Percentiles rank a stretch among this genome's conserved stretches.
These are phyloP conservation scores for Trichoderma aggressivum DNA, from an alignment of 2,329 filamentous ascomycete genomes.

Conservation along the genomic window DNA sequence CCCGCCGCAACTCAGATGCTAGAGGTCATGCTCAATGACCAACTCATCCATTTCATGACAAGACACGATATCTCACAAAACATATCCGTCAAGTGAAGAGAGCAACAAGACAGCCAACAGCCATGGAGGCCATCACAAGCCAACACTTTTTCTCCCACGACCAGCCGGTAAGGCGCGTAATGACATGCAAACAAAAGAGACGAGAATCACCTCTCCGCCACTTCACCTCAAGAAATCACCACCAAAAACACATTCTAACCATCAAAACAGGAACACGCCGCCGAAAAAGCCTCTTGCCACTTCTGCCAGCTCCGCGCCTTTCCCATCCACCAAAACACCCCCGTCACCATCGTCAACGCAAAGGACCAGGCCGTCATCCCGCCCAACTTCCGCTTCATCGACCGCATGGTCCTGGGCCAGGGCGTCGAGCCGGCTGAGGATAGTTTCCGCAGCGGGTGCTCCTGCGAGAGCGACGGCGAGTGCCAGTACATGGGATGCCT, in stretches of 20 bases:
- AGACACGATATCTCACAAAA: background rate
- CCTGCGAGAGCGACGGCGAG: slow-evolving; percentile 57
- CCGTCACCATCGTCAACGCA: slow-evolving; percentile 63
- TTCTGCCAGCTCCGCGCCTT: slow-evolving; percentile 60
- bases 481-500: slow-evolving; percentile 67
- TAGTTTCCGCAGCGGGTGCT: slow-evolving; percentile 67
- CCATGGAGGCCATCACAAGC: slow-evolving; percentile 46
- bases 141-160: slow-evolving; percentile 52
- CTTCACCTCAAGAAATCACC: background rate
- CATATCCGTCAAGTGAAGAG: background rate
- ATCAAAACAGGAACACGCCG: slow-evolving; percentile 22
- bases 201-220: background rate
- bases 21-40: background rate
- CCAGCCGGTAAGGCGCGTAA: slow-evolving; percentile 25
- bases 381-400: slow-evolving; percentile 65
- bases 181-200: background rate
- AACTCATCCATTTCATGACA: background rate
- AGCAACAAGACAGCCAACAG: too few relatives aligned
- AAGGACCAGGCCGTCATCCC: slow-evolving; percentile 56
- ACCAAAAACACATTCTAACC: background rate
- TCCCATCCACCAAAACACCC: slow-evolving; percentile 44
- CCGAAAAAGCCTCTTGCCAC: slow-evolving; percentile 50
- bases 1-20: background rate
- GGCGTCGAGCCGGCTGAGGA: slow-evolving; percentile 59
- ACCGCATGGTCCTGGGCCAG: slow-evolving; percentile 54